phyloP scores from a whole-genome alignment of 208 protist species.

The Wallacemonas sp. region DNA sequence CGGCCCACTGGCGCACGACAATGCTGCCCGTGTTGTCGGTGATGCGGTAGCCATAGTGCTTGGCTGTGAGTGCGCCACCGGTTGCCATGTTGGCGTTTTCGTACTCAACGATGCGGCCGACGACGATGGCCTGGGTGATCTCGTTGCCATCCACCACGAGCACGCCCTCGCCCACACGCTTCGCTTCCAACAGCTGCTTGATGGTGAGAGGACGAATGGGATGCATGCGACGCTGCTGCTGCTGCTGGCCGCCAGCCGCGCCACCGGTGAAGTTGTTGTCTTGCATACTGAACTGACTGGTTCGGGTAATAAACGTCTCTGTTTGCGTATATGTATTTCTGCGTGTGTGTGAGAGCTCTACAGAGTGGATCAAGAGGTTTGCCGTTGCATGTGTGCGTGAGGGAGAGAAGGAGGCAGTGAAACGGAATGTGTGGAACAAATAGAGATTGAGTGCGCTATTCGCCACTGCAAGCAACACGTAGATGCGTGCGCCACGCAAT shows the following conservation, averaged over 20 bases:
- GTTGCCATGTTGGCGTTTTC: conserved; percentile 57
- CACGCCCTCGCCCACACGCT: conserved; percentile 85
- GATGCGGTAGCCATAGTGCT: conserved; percentile 84
- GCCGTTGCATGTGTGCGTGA: too few relatives aligned
- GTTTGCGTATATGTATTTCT: too few relatives aligned
- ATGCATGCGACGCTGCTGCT: conserved; percentile 73
- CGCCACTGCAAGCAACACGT: too few relatives aligned
- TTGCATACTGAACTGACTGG: neutral
- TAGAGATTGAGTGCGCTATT: too few relatives aligned
- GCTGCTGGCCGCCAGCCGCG: conserved; percentile 25
- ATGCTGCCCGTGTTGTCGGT: conserved; percentile 86
- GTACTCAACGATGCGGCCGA: conserved; percentile 84
- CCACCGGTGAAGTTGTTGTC: conserved; percentile 37
- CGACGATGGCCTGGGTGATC: conserved; percentile 82
- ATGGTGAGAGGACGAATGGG: conserved; percentile 89
- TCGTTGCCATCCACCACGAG: conserved; percentile 89
- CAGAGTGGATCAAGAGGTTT: neutral
- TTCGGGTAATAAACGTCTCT: conserved; percentile 5
- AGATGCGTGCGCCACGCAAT: too few relatives aligned
- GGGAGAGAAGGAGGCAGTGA: too few relatives aligned
- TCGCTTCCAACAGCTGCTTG: conserved; percentile 83
- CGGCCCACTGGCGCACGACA: conserved; percentile 84
- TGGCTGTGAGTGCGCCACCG: conserved; percentile 78
- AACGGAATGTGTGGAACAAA: too few relatives aligned
- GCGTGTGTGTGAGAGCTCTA: too few relatives aligned